Evolutionary conservation across 768 basidiomycete species (phyloP), one percentile per base, ranked within the genome.

Genomic region (Pleurotus eryngii): DNA sequence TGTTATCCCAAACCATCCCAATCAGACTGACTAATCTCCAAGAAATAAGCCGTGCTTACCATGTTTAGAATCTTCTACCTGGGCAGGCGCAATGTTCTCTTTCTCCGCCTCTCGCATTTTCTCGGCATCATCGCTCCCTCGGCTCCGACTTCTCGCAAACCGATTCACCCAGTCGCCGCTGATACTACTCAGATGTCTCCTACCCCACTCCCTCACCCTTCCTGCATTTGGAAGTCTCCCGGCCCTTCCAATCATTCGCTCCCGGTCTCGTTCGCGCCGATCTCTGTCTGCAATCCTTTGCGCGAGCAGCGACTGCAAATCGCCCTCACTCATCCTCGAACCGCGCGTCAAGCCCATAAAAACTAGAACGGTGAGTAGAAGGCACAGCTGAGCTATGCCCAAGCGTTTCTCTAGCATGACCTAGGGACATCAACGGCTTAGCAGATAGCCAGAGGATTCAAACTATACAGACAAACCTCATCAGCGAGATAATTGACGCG

Each of bases 341-440:
- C 92, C 91, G 4, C 93, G 83, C 3, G 93, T 95, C 51, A 96
- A 77, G 15, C 87, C 84, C 72, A 96, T 89, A 68, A 97, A 94
- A 11, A 94, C 76, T 17, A 96, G 80, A 8, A 97, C 87, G 0
- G 87, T 83, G 3, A 97, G 77, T 4, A 96, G 78, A 5, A 95
- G 78, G 66, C 89, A 86, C 0, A 98, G 79, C 64, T 98, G 95
- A 0, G 89, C 90, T 18, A 97, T 84, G 2, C 94, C 88, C 0
- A 97, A 81, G 2, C 93, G 86, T 64, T 96, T 95, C 70, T 97
- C 95, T 49, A 95, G 79, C 0, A 87, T 74, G 30, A 97, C 84
- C 91, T 96, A 35, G 15, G 9, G 5, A 8, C 11, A 8, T 50
- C 15, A 26, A n/a, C 30, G 17, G 15, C 15, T 30, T 4, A 14